Evolutionary conservation across 208 protist genomes (phyloP).

Genomic region (Herpetomonas tarakana): DNA sequence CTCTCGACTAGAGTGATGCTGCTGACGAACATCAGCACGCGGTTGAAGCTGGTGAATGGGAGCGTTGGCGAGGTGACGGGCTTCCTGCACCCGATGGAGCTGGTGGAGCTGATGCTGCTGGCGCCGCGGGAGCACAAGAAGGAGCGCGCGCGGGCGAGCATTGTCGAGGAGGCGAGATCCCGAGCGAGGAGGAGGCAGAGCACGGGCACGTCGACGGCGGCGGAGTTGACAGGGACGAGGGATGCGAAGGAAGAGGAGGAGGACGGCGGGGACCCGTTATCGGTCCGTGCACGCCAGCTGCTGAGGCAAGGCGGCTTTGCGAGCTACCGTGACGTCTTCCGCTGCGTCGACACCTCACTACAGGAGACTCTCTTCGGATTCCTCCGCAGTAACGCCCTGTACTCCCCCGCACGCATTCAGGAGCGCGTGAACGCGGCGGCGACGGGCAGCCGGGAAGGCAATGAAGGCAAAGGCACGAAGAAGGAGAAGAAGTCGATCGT

Average conservation of each 20-base stretch:
- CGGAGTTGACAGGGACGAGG: too few species aligned
- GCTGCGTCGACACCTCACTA: conserved; percentile 48
- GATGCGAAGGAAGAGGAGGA: background rate
- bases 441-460: background rate
- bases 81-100: conserved; percentile 77
- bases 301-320: conserved; percentile 44
- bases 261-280: background rate
- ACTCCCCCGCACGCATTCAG: background rate
- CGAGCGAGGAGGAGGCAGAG: too few species aligned
- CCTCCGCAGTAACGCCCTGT: conserved; percentile 15
- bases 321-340: conserved; percentile 33
- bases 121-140: conserved; percentile 15
- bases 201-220: background rate
- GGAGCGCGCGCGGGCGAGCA: background rate
- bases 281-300: conserved; percentile 25
- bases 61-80: conserved; percentile 58
- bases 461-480: background rate
- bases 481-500: too few species aligned
- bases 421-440: background rate
- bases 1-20: conserved; percentile 73
- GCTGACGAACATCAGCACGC: conserved; percentile 57
- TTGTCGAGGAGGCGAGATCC: background rate
- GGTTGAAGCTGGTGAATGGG: conserved; percentile 69
- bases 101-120: conserved; percentile 45
- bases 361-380: conserved; percentile 36